A percentile compares a stretch with the other conserved stretches of the same genome.
These are phyloP conservation scores for Scenedesmus sp. DNA, from an alignment of 163 green algal species.

Conservation along the genomic window DNA sequence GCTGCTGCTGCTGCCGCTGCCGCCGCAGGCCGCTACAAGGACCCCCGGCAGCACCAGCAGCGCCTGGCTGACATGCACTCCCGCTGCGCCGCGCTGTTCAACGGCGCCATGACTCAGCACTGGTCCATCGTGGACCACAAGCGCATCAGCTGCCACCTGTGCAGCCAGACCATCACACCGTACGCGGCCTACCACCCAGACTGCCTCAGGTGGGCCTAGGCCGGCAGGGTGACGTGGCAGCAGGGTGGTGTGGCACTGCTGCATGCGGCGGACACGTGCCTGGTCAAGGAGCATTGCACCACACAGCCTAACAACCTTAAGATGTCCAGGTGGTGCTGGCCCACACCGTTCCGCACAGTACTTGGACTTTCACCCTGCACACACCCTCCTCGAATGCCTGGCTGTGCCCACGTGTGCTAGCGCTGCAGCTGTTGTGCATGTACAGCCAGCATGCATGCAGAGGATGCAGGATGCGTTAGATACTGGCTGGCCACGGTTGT, in stretches of 20 bases:
- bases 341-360: too few relatives aligned
- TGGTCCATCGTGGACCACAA: conserved; percentile 37
- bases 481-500: too few relatives aligned
- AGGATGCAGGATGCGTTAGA: too few relatives aligned
- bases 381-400: background rate
- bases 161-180: conserved; percentile 37
- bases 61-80: conserved; percentile 46
- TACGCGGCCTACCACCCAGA: conserved; percentile 55
- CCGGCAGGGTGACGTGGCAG: too few relatives aligned
- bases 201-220: conserved; percentile 19
- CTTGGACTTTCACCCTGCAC: too few relatives aligned
- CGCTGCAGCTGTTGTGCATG: too few relatives aligned
- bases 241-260: background rate
- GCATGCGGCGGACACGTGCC: too few relatives aligned
- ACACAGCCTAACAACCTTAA: too few relatives aligned
- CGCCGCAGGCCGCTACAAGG: conserved; percentile 39
- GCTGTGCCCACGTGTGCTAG: too few relatives aligned
- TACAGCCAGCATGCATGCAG: too few relatives aligned
- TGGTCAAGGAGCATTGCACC: too few relatives aligned
- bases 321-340: too few relatives aligned
- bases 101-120: conserved; percentile 28
- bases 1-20: background rate
- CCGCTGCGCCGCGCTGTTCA: conserved; percentile 36
- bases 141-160: conserved; percentile 45
- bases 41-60: conserved; percentile 38